Evolutionary conservation across 768 basidiomycete genomes (phyloP).

Genomic region (Russula vinacea): DNA sequence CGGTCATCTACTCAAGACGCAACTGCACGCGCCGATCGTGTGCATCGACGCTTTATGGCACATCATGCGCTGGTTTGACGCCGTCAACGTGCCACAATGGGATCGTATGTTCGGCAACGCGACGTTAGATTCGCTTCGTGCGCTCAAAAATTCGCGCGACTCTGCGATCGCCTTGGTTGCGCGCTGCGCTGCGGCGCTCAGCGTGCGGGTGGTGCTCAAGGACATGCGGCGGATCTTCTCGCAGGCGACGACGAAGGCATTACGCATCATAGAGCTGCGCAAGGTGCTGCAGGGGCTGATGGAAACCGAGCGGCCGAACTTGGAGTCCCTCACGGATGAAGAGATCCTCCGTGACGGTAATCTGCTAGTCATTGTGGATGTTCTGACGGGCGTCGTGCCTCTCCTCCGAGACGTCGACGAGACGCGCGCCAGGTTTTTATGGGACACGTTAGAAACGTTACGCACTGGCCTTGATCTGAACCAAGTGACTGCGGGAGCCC

Average conservation of each 20-base stretch:
- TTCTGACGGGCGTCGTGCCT: constrained; percentile 14
- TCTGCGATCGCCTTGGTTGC: constrained; percentile 4
- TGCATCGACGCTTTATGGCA: constrained; percentile 21
- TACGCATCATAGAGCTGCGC: constrained; percentile 16
- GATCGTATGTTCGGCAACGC: constrained; percentile 14
- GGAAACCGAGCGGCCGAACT: neutral
- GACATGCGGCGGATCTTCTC: constrained; percentile 4
- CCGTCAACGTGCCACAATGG: constrained; percentile 8
- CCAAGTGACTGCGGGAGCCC: neutral
- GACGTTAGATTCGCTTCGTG: constrained; percentile 6
- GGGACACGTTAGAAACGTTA: constrained; percentile 15
- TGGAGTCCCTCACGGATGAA: constrained; percentile 4
- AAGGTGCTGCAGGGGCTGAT: constrained; percentile 4
- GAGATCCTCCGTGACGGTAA: constrained; percentile 11
- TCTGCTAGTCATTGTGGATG: constrained; percentile 5
- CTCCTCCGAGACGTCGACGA: constrained; percentile 10
- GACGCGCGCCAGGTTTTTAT: constrained; percentile 1
- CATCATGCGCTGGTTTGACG: constrained; percentile 14
- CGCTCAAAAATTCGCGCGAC: constrained; percentile 18
- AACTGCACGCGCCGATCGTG: neutral
- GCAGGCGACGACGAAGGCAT: neutral
- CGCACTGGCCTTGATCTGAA: neutral
- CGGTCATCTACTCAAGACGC: constrained; percentile 16
- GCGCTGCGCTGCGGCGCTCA: constrained; percentile 9
- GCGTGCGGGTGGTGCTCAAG: constrained; percentile 16